Evolutionary conservation across 306 rosid genomes (phyloP), one percentile per base, ranked within the genome.

Genomic region (Psophocarpus tetragonolobus): DNA sequence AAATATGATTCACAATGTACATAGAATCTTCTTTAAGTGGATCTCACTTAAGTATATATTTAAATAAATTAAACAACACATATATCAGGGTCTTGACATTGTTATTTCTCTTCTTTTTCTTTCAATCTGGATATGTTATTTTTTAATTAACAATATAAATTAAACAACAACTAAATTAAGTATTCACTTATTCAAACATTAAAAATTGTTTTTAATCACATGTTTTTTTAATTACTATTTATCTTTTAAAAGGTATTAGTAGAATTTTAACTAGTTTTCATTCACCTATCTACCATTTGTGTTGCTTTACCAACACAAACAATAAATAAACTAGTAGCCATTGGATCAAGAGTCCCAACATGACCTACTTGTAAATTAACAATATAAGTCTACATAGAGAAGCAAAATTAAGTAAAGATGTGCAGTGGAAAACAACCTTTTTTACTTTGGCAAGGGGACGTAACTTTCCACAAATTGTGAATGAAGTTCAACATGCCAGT

Each of bases 301-400:
- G 98, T 94, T 69, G 98, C 93, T 89, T 94, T 94, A 33, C 98
- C 98, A 78, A 92, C 90, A 85, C 98, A 94, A 30, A 94, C 96
- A 75, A 94, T 92, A 79, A 94, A 89, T 56, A 94, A 89, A 80
- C 98, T 97, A 60, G 97, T 94, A 50, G 98, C 97, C 98, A 94
- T 94, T 18, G 98, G 98, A 75, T 94, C 98, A 83, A 94, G 97
- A 39, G 98, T 94, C 74, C 98, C 98, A 33, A 96, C 97, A 78
- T 94, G 98, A 14, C 98, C 98, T 23, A 94, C 98, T 97, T 94
- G 86, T 58, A 84, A 87, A 53, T 66, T 70, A 71, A 35, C 51
- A 39, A 42, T 8, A 17, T 79, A 61, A 74, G 53, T 71, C 65
- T 30, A 36, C 58, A 83, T 1, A 4, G 23, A 69, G 36, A 70